Percentiles rank a stretch among this genome's conserved stretches.
Evolutionary conservation across 2,329 filamentous ascomycete species (phyloP).

Genomic region (Monilinia aucupariae): DNA sequence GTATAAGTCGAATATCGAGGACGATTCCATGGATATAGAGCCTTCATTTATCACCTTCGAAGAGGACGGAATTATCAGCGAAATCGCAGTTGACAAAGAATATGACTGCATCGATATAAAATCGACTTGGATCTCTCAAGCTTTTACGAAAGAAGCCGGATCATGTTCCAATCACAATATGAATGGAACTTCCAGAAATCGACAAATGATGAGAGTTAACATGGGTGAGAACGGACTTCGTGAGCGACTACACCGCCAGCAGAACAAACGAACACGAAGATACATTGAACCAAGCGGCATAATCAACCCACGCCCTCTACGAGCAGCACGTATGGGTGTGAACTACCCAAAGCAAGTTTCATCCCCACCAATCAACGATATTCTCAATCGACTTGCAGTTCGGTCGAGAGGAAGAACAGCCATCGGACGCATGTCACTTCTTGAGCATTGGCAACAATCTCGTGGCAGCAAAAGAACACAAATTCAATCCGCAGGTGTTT

Average conservation of each 20-base stretch:
- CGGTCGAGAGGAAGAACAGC: not conserved
- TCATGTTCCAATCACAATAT: not conserved
- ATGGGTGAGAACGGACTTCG: not conserved
- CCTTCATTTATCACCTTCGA: not conserved
- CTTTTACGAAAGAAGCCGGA: not conserved
- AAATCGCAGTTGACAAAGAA: not conserved
- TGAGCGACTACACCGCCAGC: not conserved
- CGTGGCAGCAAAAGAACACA: not conserved
- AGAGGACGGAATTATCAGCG: not conserved
- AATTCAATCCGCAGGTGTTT: not conserved
- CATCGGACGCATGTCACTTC: not conserved
- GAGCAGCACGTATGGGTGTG: not conserved
- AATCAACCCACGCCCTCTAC: not conserved
- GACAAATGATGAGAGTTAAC: not conserved
- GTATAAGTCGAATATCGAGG: not conserved
- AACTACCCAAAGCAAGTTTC: not conserved
- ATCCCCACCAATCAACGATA: not conserved
- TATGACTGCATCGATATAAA: not conserved
- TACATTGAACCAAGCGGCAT: not conserved
- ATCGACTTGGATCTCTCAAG: conserved; percentile 1
- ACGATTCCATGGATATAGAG: not conserved
- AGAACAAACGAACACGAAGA: not conserved
- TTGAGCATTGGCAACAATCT: not conserved
- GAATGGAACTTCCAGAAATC: not conserved
- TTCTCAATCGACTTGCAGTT: not conserved